These are phyloP conservation scores for Hymenotorrendiella dingleyae DNA, from an alignment of 2,329 filamentous ascomycete species.

Conservation along the genomic window DNA sequence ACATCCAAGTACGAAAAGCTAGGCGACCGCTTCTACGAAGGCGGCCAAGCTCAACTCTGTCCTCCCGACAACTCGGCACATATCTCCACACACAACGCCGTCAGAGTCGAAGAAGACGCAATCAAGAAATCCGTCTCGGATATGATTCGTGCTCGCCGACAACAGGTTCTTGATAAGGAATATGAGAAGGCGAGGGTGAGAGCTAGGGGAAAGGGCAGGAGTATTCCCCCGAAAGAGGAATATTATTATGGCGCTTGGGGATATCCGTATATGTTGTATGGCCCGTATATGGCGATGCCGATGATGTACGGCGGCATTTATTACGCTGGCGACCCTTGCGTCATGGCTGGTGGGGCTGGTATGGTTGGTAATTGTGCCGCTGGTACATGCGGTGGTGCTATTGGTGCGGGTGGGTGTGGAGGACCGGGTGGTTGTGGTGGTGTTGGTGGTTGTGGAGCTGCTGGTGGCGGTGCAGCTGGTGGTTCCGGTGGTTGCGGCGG, in stretches of 20 bases:
- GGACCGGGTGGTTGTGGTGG: slow-evolving; percentile 25
- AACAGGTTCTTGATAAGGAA: slow-evolving; percentile 43
- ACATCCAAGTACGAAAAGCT: slow-evolving; percentile 42
- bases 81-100: slow-evolving; percentile 68
- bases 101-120: slow-evolving; percentile 33
- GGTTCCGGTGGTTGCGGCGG: slow-evolving; percentile 2
- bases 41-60: slow-evolving; percentile 43
- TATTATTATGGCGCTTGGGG: slow-evolving; percentile 44
- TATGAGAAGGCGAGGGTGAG: slow-evolving; percentile 50
- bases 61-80: slow-evolving; percentile 57
- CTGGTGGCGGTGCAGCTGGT: slow-evolving; percentile 7
- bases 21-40: slow-evolving; percentile 41
- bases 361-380: slow-evolving; percentile 37
- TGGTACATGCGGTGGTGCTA: slow-evolving; percentile 43
- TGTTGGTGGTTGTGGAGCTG: slow-evolving; percentile 15
- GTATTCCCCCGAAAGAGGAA: slow-evolving; percentile 41
- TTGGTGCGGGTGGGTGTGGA: slow-evolving; percentile 37
- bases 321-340: slow-evolving; percentile 38
- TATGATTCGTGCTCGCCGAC: slow-evolving; percentile 25
- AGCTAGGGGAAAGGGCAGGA: slow-evolving; percentile 44
- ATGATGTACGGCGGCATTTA: slow-evolving; percentile 40
- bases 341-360: slow-evolving; percentile 31
- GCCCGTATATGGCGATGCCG: slow-evolving; percentile 39
- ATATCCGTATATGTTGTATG: slow-evolving; percentile 44
- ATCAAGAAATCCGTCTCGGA: slow-evolving; percentile 25